These are phyloP conservation scores for Akanthomyces lecanii DNA, from an alignment of 2,329 filamentous ascomycete genomes.

Conservation along the genomic window DNA sequence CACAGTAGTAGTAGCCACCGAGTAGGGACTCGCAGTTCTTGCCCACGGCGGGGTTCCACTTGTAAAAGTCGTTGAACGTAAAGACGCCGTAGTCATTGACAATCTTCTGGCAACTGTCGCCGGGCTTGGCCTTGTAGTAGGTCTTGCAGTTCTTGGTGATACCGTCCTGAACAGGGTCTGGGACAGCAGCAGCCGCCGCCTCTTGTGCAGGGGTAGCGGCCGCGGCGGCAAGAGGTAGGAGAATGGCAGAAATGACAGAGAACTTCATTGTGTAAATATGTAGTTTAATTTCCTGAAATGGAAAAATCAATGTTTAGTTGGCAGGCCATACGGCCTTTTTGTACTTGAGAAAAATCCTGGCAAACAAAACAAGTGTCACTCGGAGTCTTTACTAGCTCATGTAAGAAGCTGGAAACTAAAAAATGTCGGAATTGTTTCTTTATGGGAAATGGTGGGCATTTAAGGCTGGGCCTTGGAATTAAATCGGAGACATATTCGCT, in stretches of 20 bases:
- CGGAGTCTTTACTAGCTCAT: background rate
- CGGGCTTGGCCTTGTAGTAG: slow-evolving; percentile 14
- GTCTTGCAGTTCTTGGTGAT: slow-evolving; percentile 10
- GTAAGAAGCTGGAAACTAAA: background rate
- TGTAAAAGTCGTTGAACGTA: background rate
- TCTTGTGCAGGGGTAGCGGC: background rate
- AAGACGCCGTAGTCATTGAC: slow-evolving; percentile 4
- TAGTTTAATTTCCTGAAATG: too few relatives aligned
- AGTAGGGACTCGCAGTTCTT: slow-evolving; percentile 12
- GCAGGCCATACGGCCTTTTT: background rate
- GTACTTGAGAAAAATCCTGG: background rate
- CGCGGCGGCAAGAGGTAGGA: background rate
- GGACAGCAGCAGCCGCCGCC: background rate
- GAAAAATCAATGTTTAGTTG: background rate
- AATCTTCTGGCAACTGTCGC: slow-evolving; percentile 16
- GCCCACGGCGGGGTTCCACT: slow-evolving; percentile 13
- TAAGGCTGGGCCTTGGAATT: background rate
- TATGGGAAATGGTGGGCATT: background rate
- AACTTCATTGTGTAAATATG: background rate
- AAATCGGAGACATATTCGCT: background rate
- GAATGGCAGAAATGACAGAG: background rate
- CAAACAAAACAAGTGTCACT: background rate
- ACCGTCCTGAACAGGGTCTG: slow-evolving; percentile 7
- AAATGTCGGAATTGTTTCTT: background rate
- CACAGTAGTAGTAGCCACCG: slow-evolving; percentile 9